phyloP scores from a whole-genome alignment of 2,329 filamentous ascomycete species.

The Cladosporium sp. region DNA sequence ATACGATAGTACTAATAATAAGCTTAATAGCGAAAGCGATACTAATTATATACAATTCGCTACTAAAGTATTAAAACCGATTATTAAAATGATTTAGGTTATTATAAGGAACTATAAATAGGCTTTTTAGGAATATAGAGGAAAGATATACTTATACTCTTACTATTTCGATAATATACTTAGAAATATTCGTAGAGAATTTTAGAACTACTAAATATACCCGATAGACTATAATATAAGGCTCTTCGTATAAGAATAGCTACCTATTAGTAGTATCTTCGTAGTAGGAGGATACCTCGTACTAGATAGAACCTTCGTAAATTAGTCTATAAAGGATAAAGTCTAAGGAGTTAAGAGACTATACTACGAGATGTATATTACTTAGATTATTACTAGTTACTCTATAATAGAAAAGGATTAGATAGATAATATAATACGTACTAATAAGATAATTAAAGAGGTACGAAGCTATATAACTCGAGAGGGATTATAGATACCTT shows the following conservation, averaged over 20 bases:
- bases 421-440: background rate
- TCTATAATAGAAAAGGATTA: background rate
- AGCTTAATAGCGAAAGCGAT: background rate
- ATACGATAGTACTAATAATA: background rate
- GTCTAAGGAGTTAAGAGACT: background rate
- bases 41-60: background rate
- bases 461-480: background rate
- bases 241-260: conserved; percentile 5
- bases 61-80: background rate
- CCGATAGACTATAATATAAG: background rate
- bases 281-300: conserved; percentile 2
- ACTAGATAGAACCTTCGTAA: conserved; percentile 10
- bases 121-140: background rate
- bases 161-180: conserved; percentile 12
- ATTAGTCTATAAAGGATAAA: conserved; percentile 1
- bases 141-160: conserved; percentile 9
- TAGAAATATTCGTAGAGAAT: conserved; percentile 2
- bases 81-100: background rate
- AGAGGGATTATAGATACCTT: background rate
- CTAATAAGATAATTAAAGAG: background rate
- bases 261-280: conserved; percentile 14
- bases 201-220: conserved; percentile 14
- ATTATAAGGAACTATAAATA: background rate
- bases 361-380: conserved; percentile 1
- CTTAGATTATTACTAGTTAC: background rate